Evolutionary conservation across 2,329 filamentous ascomycete genomes (phyloP).

Genomic region (Hypocrella siamensis): DNA sequence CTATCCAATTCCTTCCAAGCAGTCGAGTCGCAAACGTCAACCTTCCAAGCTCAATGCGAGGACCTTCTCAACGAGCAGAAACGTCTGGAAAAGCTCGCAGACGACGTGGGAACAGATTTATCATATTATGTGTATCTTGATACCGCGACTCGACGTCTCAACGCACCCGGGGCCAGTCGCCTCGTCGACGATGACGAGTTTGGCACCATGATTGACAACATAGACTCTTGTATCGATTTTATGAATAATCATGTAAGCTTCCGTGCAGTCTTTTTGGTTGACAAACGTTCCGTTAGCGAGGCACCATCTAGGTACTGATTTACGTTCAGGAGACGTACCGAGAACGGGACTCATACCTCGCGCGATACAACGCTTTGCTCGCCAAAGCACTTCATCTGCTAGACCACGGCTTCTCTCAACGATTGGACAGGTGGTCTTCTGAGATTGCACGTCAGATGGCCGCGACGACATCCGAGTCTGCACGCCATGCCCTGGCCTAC

Average conservation of each 20-base stretch:
- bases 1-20: slow-evolving; percentile 75
- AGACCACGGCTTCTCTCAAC: slow-evolving; percentile 38
- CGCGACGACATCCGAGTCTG: slow-evolving; percentile 40
- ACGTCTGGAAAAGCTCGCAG: slow-evolving; percentile 61
- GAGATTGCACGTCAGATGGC: slow-evolving; percentile 40
- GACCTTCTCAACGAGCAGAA: slow-evolving; percentile 70
- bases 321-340: slow-evolving; percentile 54
- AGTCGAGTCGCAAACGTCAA: slow-evolving; percentile 82
- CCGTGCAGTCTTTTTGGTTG: no score
- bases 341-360: slow-evolving; percentile 75
- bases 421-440: slow-evolving; percentile 34
- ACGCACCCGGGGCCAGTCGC: slow-evolving; percentile 77
- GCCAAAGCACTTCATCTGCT: slow-evolving; percentile 48
- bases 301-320: background rate
- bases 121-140: slow-evolving; percentile 92
- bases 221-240: slow-evolving; percentile 84
- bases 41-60: slow-evolving; percentile 85
- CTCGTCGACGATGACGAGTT: slow-evolving; percentile 76
- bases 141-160: slow-evolving; percentile 74
- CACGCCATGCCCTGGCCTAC: slow-evolving; percentile 42
- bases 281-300: background rate
- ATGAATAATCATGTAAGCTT: slow-evolving; percentile 70
- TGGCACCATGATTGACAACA: slow-evolving; percentile 69
- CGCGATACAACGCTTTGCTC: slow-evolving; percentile 71
- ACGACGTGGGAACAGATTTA: slow-evolving; percentile 78